Evolutionary conservation across 805 yeast genomes (phyloP), one percentile per base, ranked within the genome.

Genomic region (Candida vaughaniae): DNA sequence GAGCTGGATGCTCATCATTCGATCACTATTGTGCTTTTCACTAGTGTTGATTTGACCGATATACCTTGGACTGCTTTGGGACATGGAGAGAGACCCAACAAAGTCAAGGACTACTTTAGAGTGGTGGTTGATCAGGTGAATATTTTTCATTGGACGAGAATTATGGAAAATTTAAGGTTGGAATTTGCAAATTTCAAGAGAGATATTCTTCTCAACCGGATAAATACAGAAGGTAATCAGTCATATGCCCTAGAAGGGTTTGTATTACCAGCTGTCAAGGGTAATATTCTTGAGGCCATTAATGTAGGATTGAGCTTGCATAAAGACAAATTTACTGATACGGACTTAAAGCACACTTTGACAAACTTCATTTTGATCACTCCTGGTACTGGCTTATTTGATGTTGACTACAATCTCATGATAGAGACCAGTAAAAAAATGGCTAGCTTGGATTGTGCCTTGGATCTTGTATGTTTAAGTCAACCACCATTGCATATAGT

Each of bases 101-200:
- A 80, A 27, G 73, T 89, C 3, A 71, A 75, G 40, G 96, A 93
- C 59, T 90, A 81, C 55, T 93, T 83, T 58, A 69, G 97, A 33
- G 95, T 93, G 18, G 99, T 91, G 1, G 97, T 91, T 2, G 98
- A 93, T 56, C 95, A 91, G 57, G 95, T 88, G 14, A 86, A 82
- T 51, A 85, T 89, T 31, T 73, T 82, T 18, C 81, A 85, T 42
- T 93, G 99, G 99, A 84, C 79, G 37, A 83, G 84, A 45, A 90
- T 93, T 39, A 89, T 93, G 97, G 85, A 86, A 16, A 80, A 85
- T 1, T 66, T 93, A 36, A 66, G 97, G 31, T 69, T 77, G 19
- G 99, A 93, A 55, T 93, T 93, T 62, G 80, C 89, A 26, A 78
- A 78, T 42, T 87, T 93, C 51, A 80, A 82, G 47, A 67, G 81